These are phyloP conservation scores for Paecilomyces fulvus DNA, from an alignment of 2,329 filamentous ascomycete genomes.

Conservation along the genomic window DNA sequence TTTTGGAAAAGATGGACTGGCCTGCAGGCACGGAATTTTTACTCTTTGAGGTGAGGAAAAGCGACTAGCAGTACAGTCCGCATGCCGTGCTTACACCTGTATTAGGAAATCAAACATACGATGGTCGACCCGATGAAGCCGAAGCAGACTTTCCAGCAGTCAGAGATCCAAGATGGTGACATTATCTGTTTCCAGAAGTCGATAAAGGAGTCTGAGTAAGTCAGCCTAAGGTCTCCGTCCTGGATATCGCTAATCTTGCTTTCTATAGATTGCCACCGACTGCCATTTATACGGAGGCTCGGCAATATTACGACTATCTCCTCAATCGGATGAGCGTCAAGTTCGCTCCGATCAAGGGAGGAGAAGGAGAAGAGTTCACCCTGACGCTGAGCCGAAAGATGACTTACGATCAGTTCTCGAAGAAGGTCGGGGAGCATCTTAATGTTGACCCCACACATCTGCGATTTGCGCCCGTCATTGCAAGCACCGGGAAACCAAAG, in stretches of 20 bases:
- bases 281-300: constrained; percentile 57
- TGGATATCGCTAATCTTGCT: constrained; percentile 1
- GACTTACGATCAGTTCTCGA: constrained; percentile 76
- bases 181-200: constrained; percentile 87
- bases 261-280: constrained; percentile 22
- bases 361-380: constrained; percentile 58
- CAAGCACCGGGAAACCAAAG: constrained; percentile 68
- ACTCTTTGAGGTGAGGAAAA: constrained; percentile 62
- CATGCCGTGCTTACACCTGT: not conserved
- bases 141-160: constrained; percentile 79
- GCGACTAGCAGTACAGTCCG: constrained; percentile 10
- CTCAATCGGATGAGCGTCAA: constrained; percentile 71
- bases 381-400: constrained; percentile 80
- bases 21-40: constrained; percentile 61
- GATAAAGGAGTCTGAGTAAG: constrained; percentile 34
- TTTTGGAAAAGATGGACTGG: constrained; percentile 81
- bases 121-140: constrained; percentile 95
- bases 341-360: constrained; percentile 57
- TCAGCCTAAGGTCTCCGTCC: not conserved
- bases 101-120: constrained; percentile 82
- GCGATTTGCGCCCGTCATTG: constrained; percentile 81
- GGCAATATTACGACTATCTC: constrained; percentile 88
- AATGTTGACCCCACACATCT: constrained; percentile 75
- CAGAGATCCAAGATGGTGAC: constrained; percentile 94
- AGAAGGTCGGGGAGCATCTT: constrained; percentile 72